Conservation (phyloP, 345 rosid genomes). For the Syzygium jambos region DNA sequence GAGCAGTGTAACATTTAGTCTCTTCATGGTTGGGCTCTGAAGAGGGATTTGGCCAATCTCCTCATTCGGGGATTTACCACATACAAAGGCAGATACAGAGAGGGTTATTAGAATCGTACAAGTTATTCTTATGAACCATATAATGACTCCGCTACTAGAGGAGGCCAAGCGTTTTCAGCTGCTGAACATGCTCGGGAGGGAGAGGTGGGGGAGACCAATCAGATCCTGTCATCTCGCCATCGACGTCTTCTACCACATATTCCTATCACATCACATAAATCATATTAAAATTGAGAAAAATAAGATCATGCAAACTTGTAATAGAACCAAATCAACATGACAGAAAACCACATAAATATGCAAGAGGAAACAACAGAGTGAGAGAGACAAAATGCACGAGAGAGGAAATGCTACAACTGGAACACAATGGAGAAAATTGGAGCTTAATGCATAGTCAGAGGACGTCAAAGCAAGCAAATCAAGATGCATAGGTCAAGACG, state of each 20-base stretch:
- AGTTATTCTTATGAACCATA: background rate
- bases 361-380: background rate
- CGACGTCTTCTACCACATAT: slow-evolving; percentile 98
- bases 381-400: background rate
- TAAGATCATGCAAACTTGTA: background rate
- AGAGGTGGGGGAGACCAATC: slow-evolving; percentile 91
- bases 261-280: slow-evolving; percentile 35
- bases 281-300: background rate
- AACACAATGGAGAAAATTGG: background rate
- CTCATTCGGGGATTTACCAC: background rate
- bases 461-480: background rate
- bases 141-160: slow-evolving; percentile 23
- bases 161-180: slow-evolving; percentile 86
- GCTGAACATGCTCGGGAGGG: slow-evolving; percentile 84
- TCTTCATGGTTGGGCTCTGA: background rate
- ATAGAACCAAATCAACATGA: background rate
- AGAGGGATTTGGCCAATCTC: background rate
- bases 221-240: slow-evolving; percentile 73
- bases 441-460: background rate
- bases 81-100: background rate
- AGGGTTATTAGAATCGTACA: background rate
- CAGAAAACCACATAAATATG: background rate
- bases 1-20: background rate
- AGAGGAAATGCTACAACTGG: background rate
- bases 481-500: background rate